Base-by-base conservation (phyloP, 1,139 yeast species). In the Candida pseudoviswanathii region DNA sequence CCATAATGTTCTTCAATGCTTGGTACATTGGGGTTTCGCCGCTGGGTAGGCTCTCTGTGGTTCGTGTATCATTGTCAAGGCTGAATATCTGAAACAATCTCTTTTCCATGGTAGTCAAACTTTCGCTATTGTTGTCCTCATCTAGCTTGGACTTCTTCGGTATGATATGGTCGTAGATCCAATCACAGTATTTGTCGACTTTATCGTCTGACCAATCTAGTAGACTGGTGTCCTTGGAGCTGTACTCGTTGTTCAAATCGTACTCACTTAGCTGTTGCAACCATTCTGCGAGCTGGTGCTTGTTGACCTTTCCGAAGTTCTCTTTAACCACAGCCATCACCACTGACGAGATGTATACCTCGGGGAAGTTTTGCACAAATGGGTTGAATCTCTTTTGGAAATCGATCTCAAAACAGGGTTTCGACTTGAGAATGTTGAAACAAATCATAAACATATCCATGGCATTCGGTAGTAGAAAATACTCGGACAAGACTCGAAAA, bases 201-300 rank as follows among this genome's bases (percentile, higher is more conserved):
- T 77, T 69, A 1, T 60, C 59, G 33, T 71, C 72, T 10, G 71
- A 64, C 80, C 83, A 77, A 11, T 62, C 57, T 3, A 70, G 51
- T 21, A 81, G 51, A 11, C 68, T 70, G 5, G 49, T 54, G 16
- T 64, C 59, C 37, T 60, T 57, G 24, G 63, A 58, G 27, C 58
- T 52, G 52, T 58, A 50, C 51, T 66, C 56, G 55, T 61, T 48
- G 43, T 60, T 52, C 45, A 61, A 45, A 46, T 65, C 66, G 46
- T 59, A 57, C 34, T 60, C 56, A 10, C 53, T 49, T 37, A 64
- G 44, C 3, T 53, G 50, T n/a, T 57, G 53, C 9, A 67, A 53
- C 75, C 77, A 68, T 27, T 51, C 47, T 25, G 47, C 33, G 36
- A 48, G 31, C 34, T 43, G 44, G 38, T 30, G 36, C 16, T 43